phyloP scores from a whole-genome alignment of 1,284 basidiomycete genomes.

The Pascua sp. region DNA sequence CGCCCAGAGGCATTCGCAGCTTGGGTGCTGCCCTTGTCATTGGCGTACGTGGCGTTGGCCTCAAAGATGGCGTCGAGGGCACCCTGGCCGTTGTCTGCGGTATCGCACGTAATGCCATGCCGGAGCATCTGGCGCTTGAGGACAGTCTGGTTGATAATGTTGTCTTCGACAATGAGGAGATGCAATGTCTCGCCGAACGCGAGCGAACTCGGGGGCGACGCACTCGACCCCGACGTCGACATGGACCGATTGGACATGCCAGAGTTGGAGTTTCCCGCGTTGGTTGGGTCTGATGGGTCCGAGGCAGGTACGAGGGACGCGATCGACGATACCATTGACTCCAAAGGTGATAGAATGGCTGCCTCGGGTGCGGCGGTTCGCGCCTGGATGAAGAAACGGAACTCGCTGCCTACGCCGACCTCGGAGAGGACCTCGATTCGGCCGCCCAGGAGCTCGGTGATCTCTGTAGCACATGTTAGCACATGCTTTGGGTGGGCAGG shows the following conservation, averaged over 20 bases:
- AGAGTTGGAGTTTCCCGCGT: too few species aligned
- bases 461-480: conserved; percentile 16
- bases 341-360: background rate
- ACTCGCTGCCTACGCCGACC: conserved; percentile 38
- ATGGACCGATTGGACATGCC: too few species aligned
- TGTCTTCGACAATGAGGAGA: conserved; percentile 49
- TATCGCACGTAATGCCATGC: conserved; percentile 40
- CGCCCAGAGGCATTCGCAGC: background rate
- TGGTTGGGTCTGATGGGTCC: too few species aligned
- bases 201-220: too few species aligned
- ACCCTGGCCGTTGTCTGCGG: conserved; percentile 48
- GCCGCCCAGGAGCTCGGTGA: conserved; percentile 44
- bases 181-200: conserved; percentile 8
- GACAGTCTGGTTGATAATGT: conserved; percentile 51
- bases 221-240: too few species aligned
- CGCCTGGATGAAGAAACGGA: conserved; percentile 50
- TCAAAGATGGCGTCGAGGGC: conserved; percentile 31
- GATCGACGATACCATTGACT: too few species aligned
- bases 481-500: too few species aligned
- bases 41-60: background rate
- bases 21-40: too few species aligned
- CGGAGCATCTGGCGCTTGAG: conserved; percentile 49
- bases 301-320: too few species aligned
- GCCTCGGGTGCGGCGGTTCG: conserved; percentile 1
- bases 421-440: conserved; percentile 41